Base-by-base conservation (phyloP, 495 filamentous ascomycete genomes). In the Tuber aestivum region DNA sequence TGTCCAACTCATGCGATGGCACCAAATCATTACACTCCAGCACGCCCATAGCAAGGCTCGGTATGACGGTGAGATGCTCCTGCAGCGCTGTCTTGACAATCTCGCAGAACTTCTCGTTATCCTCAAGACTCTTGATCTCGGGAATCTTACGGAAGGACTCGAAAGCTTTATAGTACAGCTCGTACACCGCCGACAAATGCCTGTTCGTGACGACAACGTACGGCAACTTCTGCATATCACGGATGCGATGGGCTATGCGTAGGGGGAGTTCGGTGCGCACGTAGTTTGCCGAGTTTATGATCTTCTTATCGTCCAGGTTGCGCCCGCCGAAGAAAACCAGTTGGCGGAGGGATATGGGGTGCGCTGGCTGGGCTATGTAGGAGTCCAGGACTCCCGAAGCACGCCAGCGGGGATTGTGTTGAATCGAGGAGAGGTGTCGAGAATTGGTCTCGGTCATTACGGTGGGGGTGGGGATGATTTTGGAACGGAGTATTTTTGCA, bases 161-260 rank as follows among this genome's bases (percentile, higher is more conserved):
- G 79, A 99, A 99, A 35, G 95, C 95, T 78, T 90, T 90, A 85
- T 97, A 97, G 86, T 99, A 99, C 9, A 97, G 87, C 82, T 98
- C 94, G 85, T 98, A 98, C 21, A 98, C 96, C 75, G 95, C 90
- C 76, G 91, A 93, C 74, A 99, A 90, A 82, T 98, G 92, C 18
- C 90, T 89, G 82, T 99, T 99, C n/a, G 93, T 93, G 27, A 98
- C 92, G 44, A 97, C 95, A 20, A 96, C 93, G 81, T 97, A 99
- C 32, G 95, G 95, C 68, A 99, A 86, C 74, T 92, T 94, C 85
- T 99, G 96, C 88, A 99, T 98, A 82, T 99, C 95, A 69, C 96
- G 93, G 72, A 99, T 91, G 23, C 95, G 92, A 81, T 99, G 96
- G 40, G 95, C 92, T 48, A 83, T 79, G 21, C 93, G 89, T n/a